Evolutionary conservation across 73 alveolate species (phyloP), one percentile per base, ranked within the genome.

Genomic region (Loxodes magnus): DNA sequence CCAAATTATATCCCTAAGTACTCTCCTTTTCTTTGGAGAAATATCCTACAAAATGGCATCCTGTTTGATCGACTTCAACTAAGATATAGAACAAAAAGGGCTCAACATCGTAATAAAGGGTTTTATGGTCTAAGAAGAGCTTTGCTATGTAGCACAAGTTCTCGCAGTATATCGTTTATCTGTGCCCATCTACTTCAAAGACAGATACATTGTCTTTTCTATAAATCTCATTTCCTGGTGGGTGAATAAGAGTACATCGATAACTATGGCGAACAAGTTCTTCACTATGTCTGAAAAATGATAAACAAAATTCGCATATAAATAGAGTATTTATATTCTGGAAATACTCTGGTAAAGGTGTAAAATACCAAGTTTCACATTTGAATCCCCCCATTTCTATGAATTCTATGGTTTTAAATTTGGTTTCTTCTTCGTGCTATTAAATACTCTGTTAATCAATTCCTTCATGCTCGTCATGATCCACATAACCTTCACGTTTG

Each of bases 151-250:
- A 85, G 52, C 97, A 93, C 36, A 93, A 65, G 61, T 93, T 93
- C 71, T 93, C 99, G 56, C 98, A 87, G 64, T 90, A 93, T 16
- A 64, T 74, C 42, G 76, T 58, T 51, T 90, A 77, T 38, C 74
- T 57, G 51, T 71, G 78, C 2, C 98, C 99, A 54, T 93, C 99
- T 0, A 93, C 91, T 70, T 93, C 99, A 74, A 85, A 93, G 89
- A 93, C 79, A n/a, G 96, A 75, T 5, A 90, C 66, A 48, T 83
- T 75, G 20, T 79, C 88, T 56, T 88, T 94, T 61, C 99, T 76
- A 71, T 93, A 93, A 28, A 93, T 86, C 61, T 90, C 98, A 56
- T 90, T 90, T 26, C 99, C 99, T 16, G 97, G 97, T 4, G 99
- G 98, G 71, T 74, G 82, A 30, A 84, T 49, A 21, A 80, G 43